Evolutionary conservation across 2,329 filamentous ascomycete species (phyloP), one percentile per base, ranked within the genome.

Genomic region (Aspergillus terreus): DNA sequence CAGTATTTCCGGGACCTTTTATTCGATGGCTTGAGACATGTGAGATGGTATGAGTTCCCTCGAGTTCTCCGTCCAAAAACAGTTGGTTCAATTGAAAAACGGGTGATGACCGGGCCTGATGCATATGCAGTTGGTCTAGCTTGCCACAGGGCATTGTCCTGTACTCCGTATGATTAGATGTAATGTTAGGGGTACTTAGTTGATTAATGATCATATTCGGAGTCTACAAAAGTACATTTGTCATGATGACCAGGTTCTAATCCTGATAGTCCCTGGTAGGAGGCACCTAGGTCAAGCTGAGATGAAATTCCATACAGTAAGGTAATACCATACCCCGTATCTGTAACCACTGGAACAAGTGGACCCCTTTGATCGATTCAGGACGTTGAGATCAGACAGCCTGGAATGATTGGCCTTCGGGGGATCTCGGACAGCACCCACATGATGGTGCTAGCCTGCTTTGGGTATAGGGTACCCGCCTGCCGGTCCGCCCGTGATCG

Each of bases 401-500:
- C 12, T 2, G 7, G 10, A 27, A 23, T 54, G 41, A 61, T 58
- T 58, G 58, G 56, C 4, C 3, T 4, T 41, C 59, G 58, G 58
- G 47, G 46, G 15, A 60, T 60, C 56, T 60, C 54, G 56, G 58
- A 44, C 49, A 33, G 2, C 15, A 46, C 49, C 12, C 33, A 12
- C 4, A 19, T 46, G 50, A 55, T 58, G 51, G 11, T 7, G 19
- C 52, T 52, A 52, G 19, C 14, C 48, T 40, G 11, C 4, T 17
- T 47, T 43, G 21, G 51, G 54, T 15, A 46, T 57, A 57, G 48
- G 33, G 57, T 61, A 61, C 57, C 58, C 58, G 57, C 55, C 53
- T 56, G 35, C 52, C 55, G 55, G 52, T 58, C 55, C 57, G 51
- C 49, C 55, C 57, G 53, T 55, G 57, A 59, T 60, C 58, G 41